A percentile compares a stretch with the other conserved stretches of the same genome.
These are phyloP conservation scores for Ganoderma lingzhi DNA, from an alignment of 1,284 basidiomycete species.

Conservation along the genomic window DNA sequence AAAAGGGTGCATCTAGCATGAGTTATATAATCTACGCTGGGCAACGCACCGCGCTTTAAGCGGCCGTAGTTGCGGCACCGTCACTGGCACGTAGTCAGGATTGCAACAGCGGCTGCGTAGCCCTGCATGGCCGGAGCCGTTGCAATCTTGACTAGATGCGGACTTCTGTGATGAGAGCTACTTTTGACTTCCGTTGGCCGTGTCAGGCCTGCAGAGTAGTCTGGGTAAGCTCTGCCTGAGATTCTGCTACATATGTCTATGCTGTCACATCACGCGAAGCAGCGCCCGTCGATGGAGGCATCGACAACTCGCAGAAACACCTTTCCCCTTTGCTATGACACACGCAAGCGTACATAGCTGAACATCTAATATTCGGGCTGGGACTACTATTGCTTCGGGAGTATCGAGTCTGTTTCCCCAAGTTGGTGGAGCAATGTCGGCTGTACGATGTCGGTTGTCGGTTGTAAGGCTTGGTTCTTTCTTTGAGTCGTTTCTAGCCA, in stretches of 20 bases:
- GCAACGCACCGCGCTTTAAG: background rate
- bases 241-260: background rate
- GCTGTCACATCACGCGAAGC: background rate
- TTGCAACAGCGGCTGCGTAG: background rate
- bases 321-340: background rate
- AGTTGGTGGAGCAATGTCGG: background rate
- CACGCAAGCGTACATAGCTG: background rate
- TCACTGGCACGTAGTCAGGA: background rate
- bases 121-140: background rate
- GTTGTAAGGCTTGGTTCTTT: background rate
- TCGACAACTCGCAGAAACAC: background rate
- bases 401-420: too few species aligned
- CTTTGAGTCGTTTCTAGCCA: background rate
- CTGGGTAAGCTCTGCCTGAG: background rate
- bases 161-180: background rate
- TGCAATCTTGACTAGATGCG: background rate
- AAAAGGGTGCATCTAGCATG: background rate
- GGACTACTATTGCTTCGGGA: background rate
- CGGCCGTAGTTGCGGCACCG: background rate
- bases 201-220: background rate
- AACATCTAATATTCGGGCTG: background rate
- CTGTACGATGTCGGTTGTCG: constrained; percentile 1
- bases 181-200: background rate
- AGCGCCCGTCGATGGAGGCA: background rate
- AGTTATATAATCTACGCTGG: background rate